A percentile compares a stretch with the other conserved stretches of the same genome.
Conservation (phyloP, 768 basidiomycete genomes). For the Polyporus arcularius region DNA sequence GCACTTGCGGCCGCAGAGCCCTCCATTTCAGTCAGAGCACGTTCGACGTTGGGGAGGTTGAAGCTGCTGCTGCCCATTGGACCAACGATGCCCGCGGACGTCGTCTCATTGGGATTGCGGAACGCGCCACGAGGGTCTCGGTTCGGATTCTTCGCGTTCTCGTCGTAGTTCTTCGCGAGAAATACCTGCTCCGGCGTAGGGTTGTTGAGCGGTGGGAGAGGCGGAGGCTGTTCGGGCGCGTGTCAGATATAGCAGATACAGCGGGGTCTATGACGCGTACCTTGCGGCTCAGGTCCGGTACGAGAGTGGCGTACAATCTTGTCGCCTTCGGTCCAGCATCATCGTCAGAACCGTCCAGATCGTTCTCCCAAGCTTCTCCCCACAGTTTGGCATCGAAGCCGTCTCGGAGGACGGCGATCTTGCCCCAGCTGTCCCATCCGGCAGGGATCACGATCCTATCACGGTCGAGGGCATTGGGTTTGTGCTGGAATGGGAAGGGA, state of each 20-base stretch:
- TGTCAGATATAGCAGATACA: neutral
- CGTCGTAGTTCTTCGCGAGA: constrained; percentile 88
- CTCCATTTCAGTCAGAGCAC: constrained; percentile 88
- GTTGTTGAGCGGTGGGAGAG: constrained; percentile 74
- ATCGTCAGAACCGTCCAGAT: constrained; percentile 48
- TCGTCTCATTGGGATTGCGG: constrained; percentile 69
- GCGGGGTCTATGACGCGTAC: constrained; percentile 40
- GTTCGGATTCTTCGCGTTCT: constrained; percentile 87
- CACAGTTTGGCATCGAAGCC: constrained; percentile 84
- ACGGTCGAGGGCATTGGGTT: constrained; percentile 90
- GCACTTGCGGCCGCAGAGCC: constrained; percentile 41
- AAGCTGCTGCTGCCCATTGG: constrained; percentile 89
- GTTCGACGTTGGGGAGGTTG: constrained; percentile 84
- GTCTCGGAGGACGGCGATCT: constrained; percentile 87
- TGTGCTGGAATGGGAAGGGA: constrained; percentile 83
- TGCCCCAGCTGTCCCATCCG: constrained; percentile 99
- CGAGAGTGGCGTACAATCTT: constrained; percentile 67
- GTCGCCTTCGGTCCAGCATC: constrained; percentile 55
- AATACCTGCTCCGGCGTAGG: constrained; percentile 90
- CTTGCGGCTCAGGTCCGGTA: constrained; percentile 75
- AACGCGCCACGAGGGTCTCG: constrained; percentile 89
- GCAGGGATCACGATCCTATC: constrained; percentile 91
- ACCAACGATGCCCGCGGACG: constrained; percentile 82
- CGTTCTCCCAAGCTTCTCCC: constrained; percentile 80
- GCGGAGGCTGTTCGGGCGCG: constrained; percentile 48